Percentiles rank a stretch among this genome's conserved stretches.
phyloP scores from a whole-genome alignment of 2,329 filamentous ascomycete species.

The Penicillium sp. region DNA sequence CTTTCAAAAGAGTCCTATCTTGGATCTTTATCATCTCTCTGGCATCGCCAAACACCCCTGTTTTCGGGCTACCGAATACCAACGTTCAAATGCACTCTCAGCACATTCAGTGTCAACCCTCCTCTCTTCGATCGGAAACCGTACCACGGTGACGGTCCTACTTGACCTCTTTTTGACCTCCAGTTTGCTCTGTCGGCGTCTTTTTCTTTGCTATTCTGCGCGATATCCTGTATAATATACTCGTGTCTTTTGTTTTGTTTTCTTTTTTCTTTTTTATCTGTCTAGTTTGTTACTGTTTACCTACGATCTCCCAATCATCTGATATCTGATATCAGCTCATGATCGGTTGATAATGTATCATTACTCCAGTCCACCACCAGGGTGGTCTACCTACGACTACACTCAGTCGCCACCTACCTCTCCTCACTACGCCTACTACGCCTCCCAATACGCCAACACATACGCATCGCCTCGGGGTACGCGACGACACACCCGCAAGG shows the following conservation, averaged over 20 bases:
- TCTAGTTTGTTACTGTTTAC: slow-evolving; percentile 15
- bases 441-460: slow-evolving; percentile 50
- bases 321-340: slow-evolving; percentile 23
- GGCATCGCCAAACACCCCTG: slow-evolving; percentile 8
- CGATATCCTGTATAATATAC: slow-evolving; percentile 47
- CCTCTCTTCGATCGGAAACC: slow-evolving; percentile 40
- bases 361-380: slow-evolving; percentile 44
- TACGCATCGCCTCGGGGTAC: slow-evolving; percentile 42
- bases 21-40: background rate
- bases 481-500: slow-evolving; percentile 53
- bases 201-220: slow-evolving; percentile 28
- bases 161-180: slow-evolving; percentile 17
- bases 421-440: slow-evolving; percentile 50
- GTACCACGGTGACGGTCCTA: slow-evolving; percentile 43
- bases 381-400: slow-evolving; percentile 48
- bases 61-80: slow-evolving; percentile 27
- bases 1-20: slow-evolving; percentile 1
- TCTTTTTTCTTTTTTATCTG: slow-evolving; percentile 13
- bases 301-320: slow-evolving; percentile 8
- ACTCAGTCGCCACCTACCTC: slow-evolving; percentile 48
- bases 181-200: slow-evolving; percentile 29
- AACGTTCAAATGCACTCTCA: slow-evolving; percentile 43
- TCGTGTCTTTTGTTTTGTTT: slow-evolving; percentile 26
- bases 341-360: slow-evolving; percentile 44
- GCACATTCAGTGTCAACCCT: slow-evolving; percentile 37